Base-by-base conservation (phyloP, 768 basidiomycete genomes). In the Boletales sp. region DNA sequence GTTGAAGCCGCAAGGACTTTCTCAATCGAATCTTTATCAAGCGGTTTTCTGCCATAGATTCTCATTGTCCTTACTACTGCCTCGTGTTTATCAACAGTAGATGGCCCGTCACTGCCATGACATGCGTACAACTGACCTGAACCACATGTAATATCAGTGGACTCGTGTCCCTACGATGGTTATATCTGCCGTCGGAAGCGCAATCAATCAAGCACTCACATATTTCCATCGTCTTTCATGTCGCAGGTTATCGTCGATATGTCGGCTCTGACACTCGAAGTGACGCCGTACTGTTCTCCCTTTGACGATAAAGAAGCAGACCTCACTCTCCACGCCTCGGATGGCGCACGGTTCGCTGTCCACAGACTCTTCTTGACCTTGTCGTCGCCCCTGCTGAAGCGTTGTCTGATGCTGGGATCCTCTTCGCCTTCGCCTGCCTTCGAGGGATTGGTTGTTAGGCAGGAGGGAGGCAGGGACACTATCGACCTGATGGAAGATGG, bases 281-380 rank as follows among this genome's bases (percentile, higher is more conserved):
- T 61, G 47, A 34, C 55, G 4, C 56, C 63, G 0, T 65, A 52
- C 48, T 52, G 57, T 19, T 55, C 77, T 51, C 64, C 67, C 27
- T 73, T 78, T 65, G 61, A 75, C 53, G 67, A 70, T 40, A 59
- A 43, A 19, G 68, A 72, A 21, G 73, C 72, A 9, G 75, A 79
- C 52, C 57, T 77, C 47, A 65, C 74, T 40, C 61, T 80, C 32
- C 69, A 69, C 34, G 71, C 75, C 8, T 57, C 65, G 2, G 76
- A 80, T 47, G 69, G 67, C 9, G 67, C 70, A 3, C 55, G 67
- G 9, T 80, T 80, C 56, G 72, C 69, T 31, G 65, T 80, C 32
- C 71, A 74, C 57, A 73, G 69, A 40, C 51, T 72, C 39, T 69
- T 74, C 32, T 55, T 81, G 34, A 66, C 68, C 32, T 71, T 63